phyloP scores from a whole-genome alignment of 1,139 yeast species.

The Spencermartinsiella ligniputridi region DNA sequence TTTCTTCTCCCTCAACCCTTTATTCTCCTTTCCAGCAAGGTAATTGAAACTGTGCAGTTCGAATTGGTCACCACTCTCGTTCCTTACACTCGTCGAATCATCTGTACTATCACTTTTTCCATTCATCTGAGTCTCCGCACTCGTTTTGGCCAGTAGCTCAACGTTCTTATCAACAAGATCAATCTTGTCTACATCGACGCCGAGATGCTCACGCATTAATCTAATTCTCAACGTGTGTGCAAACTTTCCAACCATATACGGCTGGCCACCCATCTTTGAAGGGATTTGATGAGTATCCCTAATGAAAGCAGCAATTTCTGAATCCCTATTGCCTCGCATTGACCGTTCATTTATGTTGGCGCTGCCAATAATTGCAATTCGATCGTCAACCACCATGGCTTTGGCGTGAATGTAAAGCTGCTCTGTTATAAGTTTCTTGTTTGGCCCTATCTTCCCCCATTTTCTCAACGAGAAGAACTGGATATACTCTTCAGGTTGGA shows the following conservation, averaged over 20 bases:
- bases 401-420: conserved; percentile 94
- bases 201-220: conserved; percentile 94
- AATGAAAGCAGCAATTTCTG: conserved; percentile 86
- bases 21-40: conserved; percentile 82
- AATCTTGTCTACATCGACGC: conserved; percentile 83
- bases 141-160: conserved; percentile 11
- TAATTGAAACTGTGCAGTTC: conserved; percentile 68
- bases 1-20: conserved; percentile 80
- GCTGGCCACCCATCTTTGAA: conserved; percentile 76
- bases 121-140: background rate
- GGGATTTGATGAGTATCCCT: conserved; percentile 76
- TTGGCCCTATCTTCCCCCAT: conserved; percentile 90
- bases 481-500: conserved; percentile 80
- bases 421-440: conserved; percentile 73
- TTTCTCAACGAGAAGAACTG: conserved; percentile 89
- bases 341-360: conserved; percentile 96
- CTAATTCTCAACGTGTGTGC: conserved; percentile 87
- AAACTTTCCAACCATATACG: conserved; percentile 77
- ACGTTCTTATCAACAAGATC: conserved; percentile 69
- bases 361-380: conserved; percentile 90
- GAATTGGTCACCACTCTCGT: conserved; percentile 9
- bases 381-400: conserved; percentile 87
- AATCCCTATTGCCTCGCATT: conserved; percentile 88
- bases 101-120: conserved; percentile 4
- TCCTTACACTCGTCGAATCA: background rate